Base-by-base conservation (phyloP, 1,284 basidiomycete genomes). In the Melampsora abietis-canadensis region DNA sequence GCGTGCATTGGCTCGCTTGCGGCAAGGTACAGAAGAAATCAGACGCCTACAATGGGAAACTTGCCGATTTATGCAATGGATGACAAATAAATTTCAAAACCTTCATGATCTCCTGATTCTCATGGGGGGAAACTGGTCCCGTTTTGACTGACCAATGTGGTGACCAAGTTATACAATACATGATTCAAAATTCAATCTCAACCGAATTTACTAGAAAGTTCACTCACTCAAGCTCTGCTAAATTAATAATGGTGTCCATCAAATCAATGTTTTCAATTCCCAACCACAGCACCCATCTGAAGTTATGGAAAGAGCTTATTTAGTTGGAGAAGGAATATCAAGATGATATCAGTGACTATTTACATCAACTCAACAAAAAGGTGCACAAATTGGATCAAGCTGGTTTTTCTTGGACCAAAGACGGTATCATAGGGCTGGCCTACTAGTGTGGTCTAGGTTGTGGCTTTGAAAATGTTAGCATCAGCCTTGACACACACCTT, bases 1-100 rank as follows among this genome's bases (percentile, higher is more conserved):
- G 34, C 8, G 34, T 34, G 34, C 34, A 34, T 34, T 34, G 34
- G 34, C 34, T 8, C 34, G 57, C 57, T 17, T 60, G 7, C 24
- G 34, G 24, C 57, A n/a, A 60, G 57, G 57, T 15, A 60, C 10
- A 14, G 57, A 60, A 60, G 57, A 60, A n/a, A 21, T 60, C 57
- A 7, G 57, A 27, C 21, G 57, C 12, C 57, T 60, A 27, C 24
- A 31, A 60, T 60, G 57, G 57, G 57, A 60, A 21, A 60, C 57
- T 21, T 14, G 57, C 14, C 24, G 57, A 31, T 12, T 21, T 15
- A 60, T 60, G 57, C 57, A n/a, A 60, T 60, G 57, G 57, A 31
- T 31, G 15, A 60, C 12, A 15, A 15, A 21, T 31, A 8, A 34
- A 34, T 34, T 34, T 34, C 34, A 8, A 34, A 34, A 34, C 34